Conservation (phyloP, 257 asterid species). For the Marsdenia floribunda region DNA sequence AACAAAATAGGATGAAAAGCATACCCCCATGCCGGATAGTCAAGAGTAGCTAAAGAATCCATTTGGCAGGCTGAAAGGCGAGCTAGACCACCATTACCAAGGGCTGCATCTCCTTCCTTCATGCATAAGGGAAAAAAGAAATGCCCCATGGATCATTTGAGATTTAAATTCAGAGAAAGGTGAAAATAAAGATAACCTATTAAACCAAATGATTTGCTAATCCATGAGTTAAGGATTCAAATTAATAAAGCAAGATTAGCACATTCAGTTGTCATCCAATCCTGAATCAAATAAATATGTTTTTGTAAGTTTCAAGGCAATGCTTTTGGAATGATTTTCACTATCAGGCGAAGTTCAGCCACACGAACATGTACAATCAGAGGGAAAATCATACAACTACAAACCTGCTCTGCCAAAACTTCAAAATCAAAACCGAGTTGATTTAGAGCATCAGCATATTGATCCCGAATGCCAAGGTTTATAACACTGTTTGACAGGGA, state of each 20-base stretch:
- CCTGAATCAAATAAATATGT: neutral
- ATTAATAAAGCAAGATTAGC: neutral
- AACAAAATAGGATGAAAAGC: constrained; percentile 1
- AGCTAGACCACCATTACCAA: constrained; percentile 54
- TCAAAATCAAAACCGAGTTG: constrained; percentile 49
- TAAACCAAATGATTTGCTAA: neutral
- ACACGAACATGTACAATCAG: neutral
- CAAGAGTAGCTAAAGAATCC: constrained; percentile 51
- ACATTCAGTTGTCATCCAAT: neutral
- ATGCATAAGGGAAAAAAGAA: constrained; percentile 8
- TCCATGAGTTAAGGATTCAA: neutral
- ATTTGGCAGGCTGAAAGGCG: constrained; percentile 51
- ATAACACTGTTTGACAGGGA: constrained; percentile 47
- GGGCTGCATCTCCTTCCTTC: constrained; percentile 56
- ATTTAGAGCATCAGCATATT: constrained; percentile 44
- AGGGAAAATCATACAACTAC: constrained; percentile 7
- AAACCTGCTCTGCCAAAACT: constrained; percentile 53
- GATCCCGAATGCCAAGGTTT: constrained; percentile 47
- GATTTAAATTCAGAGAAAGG: neutral
- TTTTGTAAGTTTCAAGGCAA: neutral
- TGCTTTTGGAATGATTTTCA: neutral
- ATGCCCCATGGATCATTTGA: constrained; percentile 3
- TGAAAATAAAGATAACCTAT: neutral
- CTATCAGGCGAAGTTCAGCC: neutral
- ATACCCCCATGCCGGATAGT: constrained; percentile 54